Conservation (phyloP, 495 filamentous ascomycete species). For the Talaromyces nanjingensis region DNA sequence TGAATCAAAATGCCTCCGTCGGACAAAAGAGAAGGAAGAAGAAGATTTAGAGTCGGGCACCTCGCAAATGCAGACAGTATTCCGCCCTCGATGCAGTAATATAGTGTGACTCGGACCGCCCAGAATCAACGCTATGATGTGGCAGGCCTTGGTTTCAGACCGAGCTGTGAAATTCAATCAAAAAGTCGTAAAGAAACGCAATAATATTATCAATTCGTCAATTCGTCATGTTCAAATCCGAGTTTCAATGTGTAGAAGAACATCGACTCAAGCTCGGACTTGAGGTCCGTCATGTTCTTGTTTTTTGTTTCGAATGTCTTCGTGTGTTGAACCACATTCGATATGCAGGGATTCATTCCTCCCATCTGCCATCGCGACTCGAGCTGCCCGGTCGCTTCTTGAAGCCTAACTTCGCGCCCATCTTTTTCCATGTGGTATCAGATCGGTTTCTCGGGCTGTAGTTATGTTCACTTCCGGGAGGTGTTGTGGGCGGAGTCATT, state of each 20-base stretch:
- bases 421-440: constrained; percentile 73
- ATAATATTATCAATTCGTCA: background rate
- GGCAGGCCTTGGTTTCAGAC: background rate
- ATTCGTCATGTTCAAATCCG: constrained; percentile 3
- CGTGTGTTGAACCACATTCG: background rate
- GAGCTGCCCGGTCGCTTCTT: constrained; percentile 46
- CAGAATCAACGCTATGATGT: background rate
- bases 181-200: constrained; percentile 2
- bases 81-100: background rate
- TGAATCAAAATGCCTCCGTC: background rate
- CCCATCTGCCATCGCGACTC: constrained; percentile 21
- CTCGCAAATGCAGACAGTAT: background rate
- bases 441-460: constrained; percentile 46
- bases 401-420: constrained; percentile 69
- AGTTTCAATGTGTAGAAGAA: background rate
- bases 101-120: background rate
- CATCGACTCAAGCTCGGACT: background rate
- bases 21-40: background rate
- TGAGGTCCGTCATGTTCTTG: background rate
- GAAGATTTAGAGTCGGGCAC: background rate
- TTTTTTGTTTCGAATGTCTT: background rate
- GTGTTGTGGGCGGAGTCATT: constrained; percentile 86
- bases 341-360: constrained; percentile 1
- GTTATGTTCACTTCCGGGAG: constrained; percentile 57
- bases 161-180: background rate